Evolutionary conservation across 2,329 filamentous ascomycete genomes (phyloP).

Genomic region (Phaeomoniella chlamydospora): DNA sequence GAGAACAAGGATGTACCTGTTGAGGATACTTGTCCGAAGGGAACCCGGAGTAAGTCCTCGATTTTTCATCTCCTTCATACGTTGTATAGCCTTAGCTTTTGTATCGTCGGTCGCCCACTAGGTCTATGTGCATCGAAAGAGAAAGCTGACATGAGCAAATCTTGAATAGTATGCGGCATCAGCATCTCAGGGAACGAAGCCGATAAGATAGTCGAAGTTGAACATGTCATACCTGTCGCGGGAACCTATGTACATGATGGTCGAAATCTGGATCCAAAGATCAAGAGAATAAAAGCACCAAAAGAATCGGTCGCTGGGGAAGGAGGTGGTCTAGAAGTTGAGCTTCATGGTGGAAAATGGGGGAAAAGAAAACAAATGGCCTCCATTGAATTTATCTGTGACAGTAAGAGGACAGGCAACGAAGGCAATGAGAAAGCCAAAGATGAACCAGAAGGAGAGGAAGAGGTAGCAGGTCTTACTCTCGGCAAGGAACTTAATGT

Average conservation of each 20-base stretch:
- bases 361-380: slow-evolving; percentile 49
- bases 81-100: too few species aligned
- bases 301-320: slow-evolving; percentile 30
- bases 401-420: slow-evolving; percentile 54
- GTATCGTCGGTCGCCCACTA: too few species aligned
- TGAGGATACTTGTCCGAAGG: slow-evolving; percentile 50
- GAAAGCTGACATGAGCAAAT: neutral
- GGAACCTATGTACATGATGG: slow-evolving; percentile 27
- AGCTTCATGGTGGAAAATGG: slow-evolving; percentile 46
- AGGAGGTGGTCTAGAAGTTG: slow-evolving; percentile 51
- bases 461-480: slow-evolving; percentile 8
- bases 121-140: too few species aligned
- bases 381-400: slow-evolving; percentile 75
- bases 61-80: neutral
- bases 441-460: slow-evolving; percentile 15
- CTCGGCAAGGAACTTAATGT: slow-evolving; percentile 2
- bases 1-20: slow-evolving; percentile 41
- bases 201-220: slow-evolving; percentile 10
- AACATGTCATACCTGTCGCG: slow-evolving; percentile 16
- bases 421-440: slow-evolving; percentile 33
- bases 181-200: slow-evolving; percentile 7
- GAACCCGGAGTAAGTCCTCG: slow-evolving; percentile 45
- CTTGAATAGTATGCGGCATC: slow-evolving; percentile 9
- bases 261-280: slow-evolving; percentile 47
- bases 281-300: slow-evolving; percentile 50